These are phyloP conservation scores for Cordyceps militaris DNA, from an alignment of 2,329 filamentous ascomycete species.

Conservation along the genomic window DNA sequence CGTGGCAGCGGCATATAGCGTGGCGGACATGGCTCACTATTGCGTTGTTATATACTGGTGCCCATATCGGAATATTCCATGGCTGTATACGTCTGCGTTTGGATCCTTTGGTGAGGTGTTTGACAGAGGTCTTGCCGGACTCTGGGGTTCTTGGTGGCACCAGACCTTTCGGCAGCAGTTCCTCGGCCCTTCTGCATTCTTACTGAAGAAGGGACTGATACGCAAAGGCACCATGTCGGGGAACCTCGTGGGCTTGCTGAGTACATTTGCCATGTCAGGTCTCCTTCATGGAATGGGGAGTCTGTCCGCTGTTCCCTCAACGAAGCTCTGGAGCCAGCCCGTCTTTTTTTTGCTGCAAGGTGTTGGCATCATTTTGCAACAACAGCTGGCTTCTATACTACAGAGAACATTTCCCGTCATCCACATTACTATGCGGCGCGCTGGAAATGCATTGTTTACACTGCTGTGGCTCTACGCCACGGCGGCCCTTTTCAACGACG, in stretches of 20 bases:
- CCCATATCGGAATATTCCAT: conserved; percentile 42
- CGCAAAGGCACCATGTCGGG: conserved; percentile 22
- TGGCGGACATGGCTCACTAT: conserved; percentile 52
- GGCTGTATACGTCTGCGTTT: conserved; percentile 48
- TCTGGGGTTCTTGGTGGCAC: conserved; percentile 88
- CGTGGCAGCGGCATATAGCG: conserved; percentile 52
- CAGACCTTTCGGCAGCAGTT: conserved; percentile 77
- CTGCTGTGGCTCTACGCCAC: conserved; percentile 63
- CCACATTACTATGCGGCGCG: conserved; percentile 40
- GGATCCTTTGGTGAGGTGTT: conserved; percentile 50
- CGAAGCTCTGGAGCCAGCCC: conserved; percentile 45
- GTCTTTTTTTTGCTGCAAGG: conserved; percentile 68
- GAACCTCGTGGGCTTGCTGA: conserved; percentile 24
- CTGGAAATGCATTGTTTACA: conserved; percentile 55
- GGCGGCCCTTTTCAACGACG: conserved; percentile 60
- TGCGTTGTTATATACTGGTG: conserved; percentile 43
- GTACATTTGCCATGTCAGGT: conserved; percentile 57
- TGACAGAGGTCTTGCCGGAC: conserved; percentile 66
- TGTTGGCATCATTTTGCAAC: conserved; percentile 58
- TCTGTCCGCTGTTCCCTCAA: conserved; percentile 51
- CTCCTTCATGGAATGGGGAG: conserved; percentile 66
- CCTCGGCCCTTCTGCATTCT: conserved; percentile 47
- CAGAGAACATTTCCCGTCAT: conserved; percentile 26
- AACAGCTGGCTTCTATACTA: conserved; percentile 28
- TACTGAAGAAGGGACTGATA: conserved; percentile 36